These are phyloP conservation scores for Ustilago loliicola DNA, from an alignment of 1,284 basidiomycete genomes.

Conservation along the genomic window DNA sequence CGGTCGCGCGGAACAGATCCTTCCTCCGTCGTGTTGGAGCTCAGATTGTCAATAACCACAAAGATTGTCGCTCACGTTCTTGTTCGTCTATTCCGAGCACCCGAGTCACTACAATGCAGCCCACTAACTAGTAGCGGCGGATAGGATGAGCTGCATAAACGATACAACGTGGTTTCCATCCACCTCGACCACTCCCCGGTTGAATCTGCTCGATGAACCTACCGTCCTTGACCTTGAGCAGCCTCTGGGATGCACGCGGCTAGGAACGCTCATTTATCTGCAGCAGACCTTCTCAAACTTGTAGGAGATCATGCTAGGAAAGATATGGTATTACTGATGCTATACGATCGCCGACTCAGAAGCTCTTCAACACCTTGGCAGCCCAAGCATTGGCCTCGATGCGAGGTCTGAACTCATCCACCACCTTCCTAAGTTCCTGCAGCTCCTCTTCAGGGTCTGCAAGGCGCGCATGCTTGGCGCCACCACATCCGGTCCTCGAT, in stretches of 20 bases:
- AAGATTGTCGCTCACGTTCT: neutral
- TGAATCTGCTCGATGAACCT: no score
- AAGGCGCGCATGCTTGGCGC: conserved; percentile 9
- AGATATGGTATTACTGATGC: neutral
- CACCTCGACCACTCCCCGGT: no score
- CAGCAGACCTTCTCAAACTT: neutral
- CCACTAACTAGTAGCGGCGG: neutral
- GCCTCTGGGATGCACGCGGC: neutral
- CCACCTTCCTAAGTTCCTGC: conserved; percentile 77
- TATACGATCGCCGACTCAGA: conserved; percentile 30
- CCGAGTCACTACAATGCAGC: conserved; percentile 5
- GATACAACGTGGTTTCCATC: neutral
- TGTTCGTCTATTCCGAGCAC: neutral
- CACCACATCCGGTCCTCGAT: no score
- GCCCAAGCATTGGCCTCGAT: conserved; percentile 86
- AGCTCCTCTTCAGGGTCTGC: conserved; percentile 76
- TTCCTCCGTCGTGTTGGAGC: neutral
- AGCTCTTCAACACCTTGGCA: conserved; percentile 74
- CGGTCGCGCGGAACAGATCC: conserved; percentile 7
- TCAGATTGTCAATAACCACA: neutral
- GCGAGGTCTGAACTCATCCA: conserved; percentile 78
- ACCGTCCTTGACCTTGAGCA: no score
- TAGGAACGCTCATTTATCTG: neutral
- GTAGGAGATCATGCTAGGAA: neutral
- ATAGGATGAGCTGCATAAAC: neutral